Conservation (phyloP, 1,139 yeast genomes). For the Geotrichum candidum region DNA sequence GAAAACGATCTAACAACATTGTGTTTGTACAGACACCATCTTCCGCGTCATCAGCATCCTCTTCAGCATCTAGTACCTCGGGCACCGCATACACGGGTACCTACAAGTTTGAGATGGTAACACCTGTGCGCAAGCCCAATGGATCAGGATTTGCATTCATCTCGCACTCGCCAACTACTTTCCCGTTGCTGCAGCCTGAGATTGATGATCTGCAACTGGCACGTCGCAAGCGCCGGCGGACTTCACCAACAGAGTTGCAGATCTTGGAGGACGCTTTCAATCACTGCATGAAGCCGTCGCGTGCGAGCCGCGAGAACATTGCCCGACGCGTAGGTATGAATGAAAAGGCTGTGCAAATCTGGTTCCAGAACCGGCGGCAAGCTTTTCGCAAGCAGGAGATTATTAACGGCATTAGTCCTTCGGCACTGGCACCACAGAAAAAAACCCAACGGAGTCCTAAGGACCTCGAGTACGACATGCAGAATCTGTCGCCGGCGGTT, state of each 20-base stretch:
- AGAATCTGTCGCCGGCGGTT: not conserved
- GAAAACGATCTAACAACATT: not conserved
- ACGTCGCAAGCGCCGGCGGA: conserved; percentile 89
- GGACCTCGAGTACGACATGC: not conserved
- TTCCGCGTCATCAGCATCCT: not conserved
- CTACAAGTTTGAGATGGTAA: not conserved
- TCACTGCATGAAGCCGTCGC: conserved; percentile 74
- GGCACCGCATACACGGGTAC: not conserved
- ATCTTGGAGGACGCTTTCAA: conserved; percentile 76
- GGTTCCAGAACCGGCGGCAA: conserved; percentile 97
- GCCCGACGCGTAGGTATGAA: conserved; percentile 81
- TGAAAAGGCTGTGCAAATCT: conserved; percentile 95
- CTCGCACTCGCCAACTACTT: conserved; percentile 74
- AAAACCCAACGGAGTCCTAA: not conserved
- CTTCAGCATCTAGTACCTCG: conserved; percentile 2
- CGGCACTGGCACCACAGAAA: not conserved
- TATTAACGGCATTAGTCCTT: not conserved
- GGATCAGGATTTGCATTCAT: conserved; percentile 59
- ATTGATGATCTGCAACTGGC: conserved; percentile 88
- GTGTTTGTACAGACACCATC: conserved; percentile 1
- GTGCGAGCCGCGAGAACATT: conserved; percentile 64
- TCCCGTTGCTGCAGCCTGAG: conserved; percentile 73
- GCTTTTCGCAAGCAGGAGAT: conserved; percentile 50
- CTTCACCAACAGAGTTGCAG: conserved; percentile 78
- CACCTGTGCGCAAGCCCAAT: conserved; percentile 3